Evolutionary conservation across 176 grass and related monocot species (phyloP).

Genomic region (Rhynchospora tenuis): DNA sequence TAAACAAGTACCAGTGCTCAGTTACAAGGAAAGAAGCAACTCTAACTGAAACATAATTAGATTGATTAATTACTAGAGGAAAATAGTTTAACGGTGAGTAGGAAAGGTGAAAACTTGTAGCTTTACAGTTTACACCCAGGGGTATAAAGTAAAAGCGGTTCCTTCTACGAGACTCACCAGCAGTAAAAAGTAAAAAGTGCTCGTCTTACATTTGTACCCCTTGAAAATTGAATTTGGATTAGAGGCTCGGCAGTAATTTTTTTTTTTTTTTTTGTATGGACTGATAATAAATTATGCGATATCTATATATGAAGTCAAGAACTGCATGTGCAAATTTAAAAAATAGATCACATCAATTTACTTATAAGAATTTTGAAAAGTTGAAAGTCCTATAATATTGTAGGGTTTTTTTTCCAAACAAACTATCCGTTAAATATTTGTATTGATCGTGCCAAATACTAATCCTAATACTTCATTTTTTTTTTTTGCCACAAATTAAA

Average conservation of each 20-base stretch:
- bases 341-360: not conserved
- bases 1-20: not conserved
- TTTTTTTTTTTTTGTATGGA: not conserved
- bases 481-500: not conserved
- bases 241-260: not conserved
- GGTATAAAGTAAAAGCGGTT: slow-evolving; percentile 53
- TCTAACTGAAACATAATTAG: slow-evolving; percentile 26
- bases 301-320: not conserved
- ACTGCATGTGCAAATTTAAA: no score
- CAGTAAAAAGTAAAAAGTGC: slow-evolving; percentile 6
- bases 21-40: slow-evolving; percentile 17
- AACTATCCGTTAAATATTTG: no score
- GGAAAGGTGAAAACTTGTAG: slow-evolving; percentile 35
- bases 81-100: slow-evolving; percentile 34
- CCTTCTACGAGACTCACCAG: slow-evolving; percentile 23
- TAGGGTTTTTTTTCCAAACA: not conserved
- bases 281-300: not conserved
- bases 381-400: not conserved
- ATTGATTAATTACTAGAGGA: slow-evolving; percentile 32
- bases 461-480: not conserved
- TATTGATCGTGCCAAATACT: no score
- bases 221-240: not conserved
- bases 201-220: not conserved
- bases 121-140: slow-evolving; percentile 38
- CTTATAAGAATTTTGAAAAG: not conserved